phyloP scores from a whole-genome alignment of 208 protist genomes.

The Strigomonas culicis region DNA sequence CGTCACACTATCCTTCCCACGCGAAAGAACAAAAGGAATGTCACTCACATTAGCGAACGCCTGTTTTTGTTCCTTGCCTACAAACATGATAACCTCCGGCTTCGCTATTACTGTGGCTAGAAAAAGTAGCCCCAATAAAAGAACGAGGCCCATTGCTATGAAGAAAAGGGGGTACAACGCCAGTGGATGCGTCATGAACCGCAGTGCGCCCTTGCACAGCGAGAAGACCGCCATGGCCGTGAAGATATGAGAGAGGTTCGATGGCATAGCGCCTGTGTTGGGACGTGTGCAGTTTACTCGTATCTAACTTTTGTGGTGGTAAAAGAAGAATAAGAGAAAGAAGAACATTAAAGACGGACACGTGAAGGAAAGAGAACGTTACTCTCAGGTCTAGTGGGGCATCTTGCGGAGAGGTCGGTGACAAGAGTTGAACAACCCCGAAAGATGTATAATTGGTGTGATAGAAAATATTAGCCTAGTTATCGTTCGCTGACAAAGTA shows the following conservation, averaged over 20 bases:
- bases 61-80: constrained; percentile 1
- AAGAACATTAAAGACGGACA: neutral
- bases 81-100: constrained; percentile 1
- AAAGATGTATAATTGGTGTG: no score
- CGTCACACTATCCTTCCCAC: no score
- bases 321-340: constrained; percentile 13
- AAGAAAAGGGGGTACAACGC: constrained; percentile 15
- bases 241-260: neutral
- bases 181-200: constrained; percentile 21
- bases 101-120: constrained; percentile 20
- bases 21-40: no score
- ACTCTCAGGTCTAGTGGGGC: neutral
- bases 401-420: no score
- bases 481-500: no score
- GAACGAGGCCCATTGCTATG: constrained; percentile 14
- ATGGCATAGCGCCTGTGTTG: neutral
- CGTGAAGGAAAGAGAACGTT: constrained; percentile 3
- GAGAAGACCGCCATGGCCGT: neutral
- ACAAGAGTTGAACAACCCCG: no score
- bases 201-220: neutral
- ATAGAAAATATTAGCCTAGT: no score
- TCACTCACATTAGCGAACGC: no score
- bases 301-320: neutral
- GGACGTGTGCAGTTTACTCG: neutral
- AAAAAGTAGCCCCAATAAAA: constrained; percentile 18